Conservation (phyloP, 2,329 filamentous ascomycete species). For the Trichoderma citrinoviride region DNA sequence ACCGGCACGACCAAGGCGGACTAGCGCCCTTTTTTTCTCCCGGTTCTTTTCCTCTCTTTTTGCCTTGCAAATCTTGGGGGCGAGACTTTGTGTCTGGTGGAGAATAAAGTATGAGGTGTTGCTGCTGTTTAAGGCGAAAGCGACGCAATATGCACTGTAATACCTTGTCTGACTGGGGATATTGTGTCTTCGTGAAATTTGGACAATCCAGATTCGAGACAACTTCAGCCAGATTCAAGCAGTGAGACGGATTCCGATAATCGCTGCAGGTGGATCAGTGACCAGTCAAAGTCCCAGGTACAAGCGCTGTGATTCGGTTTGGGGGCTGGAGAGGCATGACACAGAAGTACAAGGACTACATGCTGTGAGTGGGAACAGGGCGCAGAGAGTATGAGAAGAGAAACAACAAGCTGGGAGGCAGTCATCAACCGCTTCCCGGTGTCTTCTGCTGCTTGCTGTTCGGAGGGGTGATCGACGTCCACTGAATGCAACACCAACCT, state of each 20-base stretch:
- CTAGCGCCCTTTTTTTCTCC: not conserved
- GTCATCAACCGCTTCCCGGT: not conserved
- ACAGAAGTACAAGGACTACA: not conserved
- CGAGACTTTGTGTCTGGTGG: not conserved
- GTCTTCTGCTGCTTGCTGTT: not conserved
- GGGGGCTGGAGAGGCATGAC: not conserved
- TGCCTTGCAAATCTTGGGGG: not conserved
- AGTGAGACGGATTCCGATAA: slow-evolving; percentile 16
- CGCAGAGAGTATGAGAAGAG: not conserved
- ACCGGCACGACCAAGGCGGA: slow-evolving; percentile 1
- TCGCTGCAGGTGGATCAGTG: too few relatives aligned
- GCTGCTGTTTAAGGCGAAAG: too few relatives aligned
- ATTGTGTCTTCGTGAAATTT: too few relatives aligned
- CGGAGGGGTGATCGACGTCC: not conserved
- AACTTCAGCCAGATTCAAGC: not conserved
- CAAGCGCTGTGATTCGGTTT: too few relatives aligned
- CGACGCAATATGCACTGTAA: too few relatives aligned
- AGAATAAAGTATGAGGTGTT: not conserved
- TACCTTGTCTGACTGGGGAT: too few relatives aligned
- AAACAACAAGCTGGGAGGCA: not conserved
- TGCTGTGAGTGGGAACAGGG: not conserved
- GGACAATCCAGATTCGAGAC: too few relatives aligned
- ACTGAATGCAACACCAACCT: not conserved
- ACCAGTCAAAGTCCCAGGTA: not conserved
- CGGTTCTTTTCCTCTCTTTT: not conserved